Base-by-base conservation (phyloP, 129 eudicot genomes). In the Escallonia rubra region DNA sequence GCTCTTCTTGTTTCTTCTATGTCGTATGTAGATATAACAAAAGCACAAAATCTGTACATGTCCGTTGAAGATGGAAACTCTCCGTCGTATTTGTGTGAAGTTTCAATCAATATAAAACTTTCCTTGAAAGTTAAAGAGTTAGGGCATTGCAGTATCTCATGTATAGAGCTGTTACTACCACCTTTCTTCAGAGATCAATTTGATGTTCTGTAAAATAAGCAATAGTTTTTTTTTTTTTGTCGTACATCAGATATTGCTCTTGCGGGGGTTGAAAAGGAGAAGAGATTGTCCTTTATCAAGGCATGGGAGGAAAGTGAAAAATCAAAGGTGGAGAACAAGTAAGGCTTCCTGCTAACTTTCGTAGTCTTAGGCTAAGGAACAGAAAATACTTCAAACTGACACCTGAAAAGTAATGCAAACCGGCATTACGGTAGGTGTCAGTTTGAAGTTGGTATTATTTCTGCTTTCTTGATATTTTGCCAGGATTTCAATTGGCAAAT, bases 271-370 rank as follows among this genome's bases (percentile, higher is more conserved):
- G 84, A 80, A 50, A 77, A 79, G 54, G 95, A 89, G 72, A 93
- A 89, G 79, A 89, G 12, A 43, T 46, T 82, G 82, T 86, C 98
- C 34, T 82, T 89, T 67, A 82, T 93, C 80, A 86, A 86, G 76
- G 98, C 98, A 4, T 93, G 98, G 98, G 96, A 93, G 73, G 95
- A 93, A 52, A 82, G 84, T 16, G 91, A 89, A 71, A 84, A 84
- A 58, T 41, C 84, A 54, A 93, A 86, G 82, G 91, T 74, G 12
- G 85, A 86, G 73, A 86, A 93, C 88, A 89, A 82, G 98, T 93
- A 84, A 76, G 92, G 13, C 40, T 63, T 63, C 63, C 51, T 45
- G 56, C 69, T 13, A 49, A 42, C 11, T 61, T 4, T 39, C 40
- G 16, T 38, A 4, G 15, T 58, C 4, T 23, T 23, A 0, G 1